Conservation (phyloP, 2,329 filamentous ascomycete genomes). For the Hypoxylon sp. region DNA sequence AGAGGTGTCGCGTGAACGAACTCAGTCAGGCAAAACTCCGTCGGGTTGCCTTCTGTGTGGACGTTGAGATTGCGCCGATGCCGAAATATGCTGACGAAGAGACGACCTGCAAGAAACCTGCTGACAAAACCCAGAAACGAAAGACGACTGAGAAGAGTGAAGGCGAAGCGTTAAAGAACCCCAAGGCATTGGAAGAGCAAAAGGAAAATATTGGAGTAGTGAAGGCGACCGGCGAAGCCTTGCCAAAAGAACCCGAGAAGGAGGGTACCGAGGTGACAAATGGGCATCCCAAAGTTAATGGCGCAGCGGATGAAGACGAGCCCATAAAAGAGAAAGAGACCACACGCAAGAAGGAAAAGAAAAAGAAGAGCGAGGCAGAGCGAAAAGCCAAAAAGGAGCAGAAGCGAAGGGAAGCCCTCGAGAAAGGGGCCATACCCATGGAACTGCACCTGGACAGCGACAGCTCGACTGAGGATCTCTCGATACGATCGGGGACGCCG, state of each 20-base stretch:
- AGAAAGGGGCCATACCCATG: slow-evolving; percentile 87
- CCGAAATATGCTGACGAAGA: slow-evolving; percentile 80
- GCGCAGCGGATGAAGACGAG: slow-evolving; percentile 53
- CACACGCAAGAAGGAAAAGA: slow-evolving; percentile 91
- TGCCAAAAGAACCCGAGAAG: slow-evolving; percentile 60
- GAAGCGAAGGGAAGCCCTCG: slow-evolving; percentile 85
- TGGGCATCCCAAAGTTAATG: slow-evolving; percentile 49
- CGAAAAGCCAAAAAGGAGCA: slow-evolving; percentile 93
- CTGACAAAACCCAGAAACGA: slow-evolving; percentile 72
- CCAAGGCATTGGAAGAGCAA: slow-evolving; percentile 72
- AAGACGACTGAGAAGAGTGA: slow-evolving; percentile 79
- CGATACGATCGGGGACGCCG: slow-evolving; percentile 55
- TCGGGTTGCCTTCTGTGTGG: slow-evolving; percentile 94
- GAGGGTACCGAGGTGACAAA: slow-evolving; percentile 51
- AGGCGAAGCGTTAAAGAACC: slow-evolving; percentile 79
- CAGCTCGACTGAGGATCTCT: slow-evolving; percentile 61
- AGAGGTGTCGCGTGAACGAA: slow-evolving; percentile 84
- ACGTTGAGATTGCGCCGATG: slow-evolving; percentile 94
- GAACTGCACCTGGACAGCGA: slow-evolving; percentile 83
- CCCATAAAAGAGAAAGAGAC: slow-evolving; percentile 59
- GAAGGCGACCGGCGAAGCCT: slow-evolving; percentile 59
- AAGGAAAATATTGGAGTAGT: slow-evolving; percentile 64
- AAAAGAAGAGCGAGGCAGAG: slow-evolving; percentile 94
- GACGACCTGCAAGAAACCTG: slow-evolving; percentile 63
- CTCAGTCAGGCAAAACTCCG: slow-evolving; percentile 85